Conservation (phyloP, 192 early-diverging fungal genomes). For the Backusella australiensis region DNA sequence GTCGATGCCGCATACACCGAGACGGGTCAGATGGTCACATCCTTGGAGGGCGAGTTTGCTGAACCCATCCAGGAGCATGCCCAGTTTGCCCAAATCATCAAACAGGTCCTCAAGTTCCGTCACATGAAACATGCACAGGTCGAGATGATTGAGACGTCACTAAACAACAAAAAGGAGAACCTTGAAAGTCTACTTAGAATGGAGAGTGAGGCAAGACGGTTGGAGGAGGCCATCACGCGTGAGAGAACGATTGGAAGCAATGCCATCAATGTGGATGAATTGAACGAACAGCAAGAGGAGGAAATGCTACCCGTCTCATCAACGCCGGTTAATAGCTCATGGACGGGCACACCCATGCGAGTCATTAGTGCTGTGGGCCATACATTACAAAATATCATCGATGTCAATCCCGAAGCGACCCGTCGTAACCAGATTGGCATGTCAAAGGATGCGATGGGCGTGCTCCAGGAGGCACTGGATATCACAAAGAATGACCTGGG, state of each 20-base stretch:
- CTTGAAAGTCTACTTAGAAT: constrained; percentile 61
- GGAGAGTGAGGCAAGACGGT: constrained; percentile 69
- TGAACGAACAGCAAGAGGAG: constrained; percentile 22
- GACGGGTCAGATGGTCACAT: constrained; percentile 62
- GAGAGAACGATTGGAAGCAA: constrained; percentile 30
- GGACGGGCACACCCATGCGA: constrained; percentile 41
- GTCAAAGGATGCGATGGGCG: constrained; percentile 75
- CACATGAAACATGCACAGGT: constrained; percentile 85
- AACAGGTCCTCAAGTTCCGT: constrained; percentile 81
- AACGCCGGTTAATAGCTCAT: constrained; percentile 21
- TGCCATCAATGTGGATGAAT: constrained; percentile 17
- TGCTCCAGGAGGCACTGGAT: constrained; percentile 62
- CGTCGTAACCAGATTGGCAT: constrained; percentile 87
- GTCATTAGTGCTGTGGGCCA: constrained; percentile 59
- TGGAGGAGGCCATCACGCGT: constrained; percentile 64
- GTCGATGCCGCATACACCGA: constrained; percentile 81
- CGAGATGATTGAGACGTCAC: constrained; percentile 69
- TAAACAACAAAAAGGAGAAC: constrained; percentile 68
- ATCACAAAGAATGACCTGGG: constrained; percentile 68
- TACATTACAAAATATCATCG: constrained; percentile 91
- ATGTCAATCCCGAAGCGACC: constrained; percentile 90
- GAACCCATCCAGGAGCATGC: constrained; percentile 88
- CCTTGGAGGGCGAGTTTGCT: constrained; percentile 75
- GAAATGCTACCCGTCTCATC: constrained; percentile 18
- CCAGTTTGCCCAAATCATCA: constrained; percentile 87